Evolutionary conservation across 331 rosid genomes (phyloP), one percentile per base, ranked within the genome.

Genomic region (Cucumis variabilis): DNA sequence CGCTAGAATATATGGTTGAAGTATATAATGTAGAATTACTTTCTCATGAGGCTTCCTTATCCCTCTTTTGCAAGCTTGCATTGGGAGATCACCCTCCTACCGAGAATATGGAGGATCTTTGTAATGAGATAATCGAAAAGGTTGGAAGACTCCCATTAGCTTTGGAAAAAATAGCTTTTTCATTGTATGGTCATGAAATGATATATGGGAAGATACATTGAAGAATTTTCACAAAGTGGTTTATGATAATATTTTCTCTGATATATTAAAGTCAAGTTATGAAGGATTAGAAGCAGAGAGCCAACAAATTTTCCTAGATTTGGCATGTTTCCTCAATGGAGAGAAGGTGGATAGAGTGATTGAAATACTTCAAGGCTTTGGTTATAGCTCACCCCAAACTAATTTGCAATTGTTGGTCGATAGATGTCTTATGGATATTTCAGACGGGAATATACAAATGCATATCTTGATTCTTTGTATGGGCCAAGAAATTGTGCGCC

Each of bases 241-340:
- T 2, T 30, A 15, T 17, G 48, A 71, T 28, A 28, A 16, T 15
- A 7, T 30, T 17, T 30, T 16, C 7, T 4, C 4, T 20, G 80
- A 74, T 41, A 0, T 9, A 10, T 37, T 74, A 11, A 74, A 74
- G 55, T 1, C 17, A 10, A 74, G 53, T 20, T 73, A 73, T 73
- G 79, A 37, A 8, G 25, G 14, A 41, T 21, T 73, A 20, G 80
- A 70, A 5, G 67, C 9, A 25, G 25, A n/a, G 30, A 27, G 17
- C 62, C 58, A 69, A 13, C 11, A 85, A 3, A 70, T 85, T 37
- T 85, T 85, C 14, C 20, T 69, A 5, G 63, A 85, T 85, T 46
- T 85, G 3, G 78, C 79, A n/a, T 85, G 87, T 53, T 85, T 69
- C 55, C 51, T 68, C 73, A 24, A 68, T 68, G 73, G 73, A 27